phyloP scores from a whole-genome alignment of 345 rosid species.

The Eucalyptus sideroxylon region DNA sequence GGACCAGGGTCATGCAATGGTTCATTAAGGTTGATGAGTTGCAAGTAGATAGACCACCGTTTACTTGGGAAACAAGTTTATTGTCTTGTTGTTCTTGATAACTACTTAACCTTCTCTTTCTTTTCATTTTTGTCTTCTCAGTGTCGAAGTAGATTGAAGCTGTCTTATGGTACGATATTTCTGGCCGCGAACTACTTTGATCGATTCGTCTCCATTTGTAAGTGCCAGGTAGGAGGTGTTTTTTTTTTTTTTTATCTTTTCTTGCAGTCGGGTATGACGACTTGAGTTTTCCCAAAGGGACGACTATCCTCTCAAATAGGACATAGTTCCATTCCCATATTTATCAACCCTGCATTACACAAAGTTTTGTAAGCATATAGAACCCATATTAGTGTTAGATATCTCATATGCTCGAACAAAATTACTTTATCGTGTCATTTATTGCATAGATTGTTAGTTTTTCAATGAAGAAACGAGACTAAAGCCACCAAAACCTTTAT shows the following conservation, averaged over 20 bases:
- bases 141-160: slow-evolving; percentile 30
- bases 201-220: slow-evolving; percentile 33
- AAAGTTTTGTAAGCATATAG: background rate
- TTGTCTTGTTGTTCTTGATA: slow-evolving; percentile 7
- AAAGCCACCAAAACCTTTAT: background rate
- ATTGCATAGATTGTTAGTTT: background rate
- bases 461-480: background rate
- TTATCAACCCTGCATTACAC: background rate
- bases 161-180: slow-evolving; percentile 29
- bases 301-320: background rate
- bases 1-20: background rate
- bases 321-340: background rate
- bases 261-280: background rate
- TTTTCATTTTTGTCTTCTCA: slow-evolving; percentile 4
- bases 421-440: background rate
- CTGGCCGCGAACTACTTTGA: slow-evolving; percentile 51
- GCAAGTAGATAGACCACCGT: background rate
- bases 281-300: background rate
- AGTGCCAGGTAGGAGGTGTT: slow-evolving; percentile 26
- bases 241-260: background rate
- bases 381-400: background rate
- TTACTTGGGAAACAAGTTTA: background rate
- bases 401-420: background rate
- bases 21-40: background rate
- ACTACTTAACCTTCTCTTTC: background rate